phyloP scores from a whole-genome alignment of 73 alveolate species.

The Blepharisma stoltei region DNA sequence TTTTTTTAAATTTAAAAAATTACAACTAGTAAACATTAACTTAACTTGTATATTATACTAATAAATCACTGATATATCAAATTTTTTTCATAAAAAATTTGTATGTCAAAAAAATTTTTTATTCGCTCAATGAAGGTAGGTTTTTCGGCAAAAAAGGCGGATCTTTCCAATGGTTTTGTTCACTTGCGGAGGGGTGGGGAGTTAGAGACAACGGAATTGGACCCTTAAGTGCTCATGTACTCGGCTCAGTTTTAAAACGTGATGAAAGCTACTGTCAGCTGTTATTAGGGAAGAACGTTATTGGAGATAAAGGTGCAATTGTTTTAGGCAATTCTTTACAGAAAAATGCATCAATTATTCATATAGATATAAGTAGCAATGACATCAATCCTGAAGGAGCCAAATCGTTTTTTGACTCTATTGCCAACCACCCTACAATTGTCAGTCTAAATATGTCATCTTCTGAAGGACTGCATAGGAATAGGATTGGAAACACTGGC shows the following conservation, averaged over 20 bases:
- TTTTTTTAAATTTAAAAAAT: too few species aligned
- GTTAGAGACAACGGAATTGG: slow-evolving; percentile 32
- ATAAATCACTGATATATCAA: too few species aligned
- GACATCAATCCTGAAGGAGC: slow-evolving; percentile 57
- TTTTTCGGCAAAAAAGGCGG: too few species aligned
- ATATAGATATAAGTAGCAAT: slow-evolving; percentile 49
- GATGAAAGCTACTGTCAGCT: slow-evolving; percentile 18
- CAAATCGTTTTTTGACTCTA: slow-evolving; percentile 35
- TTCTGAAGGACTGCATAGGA: slow-evolving; percentile 50
- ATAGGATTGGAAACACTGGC: slow-evolving; percentile 51
- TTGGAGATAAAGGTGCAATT: slow-evolving; percentile 58
- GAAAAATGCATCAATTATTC: slow-evolving; percentile 35
- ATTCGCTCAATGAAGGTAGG: too few species aligned
- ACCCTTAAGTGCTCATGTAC: slow-evolving; percentile 27
- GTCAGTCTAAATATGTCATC: slow-evolving; percentile 37
- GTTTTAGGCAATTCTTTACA: slow-evolving; percentile 41
- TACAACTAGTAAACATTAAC: too few species aligned
- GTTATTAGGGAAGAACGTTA: slow-evolving; percentile 45
- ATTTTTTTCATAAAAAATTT: too few species aligned
- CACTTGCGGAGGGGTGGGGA: too few species aligned
- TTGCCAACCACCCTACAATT: slow-evolving; percentile 37
- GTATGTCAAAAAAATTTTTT: too few species aligned
- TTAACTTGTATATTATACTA: too few species aligned
- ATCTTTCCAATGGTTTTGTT: too few species aligned
- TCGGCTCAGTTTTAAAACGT: slow-evolving; percentile 14